A percentile compares a stretch with the other conserved stretches of the same genome.
phyloP scores from a whole-genome alignment of 495 filamentous ascomycete genomes.

The Terfezia boudieri region DNA sequence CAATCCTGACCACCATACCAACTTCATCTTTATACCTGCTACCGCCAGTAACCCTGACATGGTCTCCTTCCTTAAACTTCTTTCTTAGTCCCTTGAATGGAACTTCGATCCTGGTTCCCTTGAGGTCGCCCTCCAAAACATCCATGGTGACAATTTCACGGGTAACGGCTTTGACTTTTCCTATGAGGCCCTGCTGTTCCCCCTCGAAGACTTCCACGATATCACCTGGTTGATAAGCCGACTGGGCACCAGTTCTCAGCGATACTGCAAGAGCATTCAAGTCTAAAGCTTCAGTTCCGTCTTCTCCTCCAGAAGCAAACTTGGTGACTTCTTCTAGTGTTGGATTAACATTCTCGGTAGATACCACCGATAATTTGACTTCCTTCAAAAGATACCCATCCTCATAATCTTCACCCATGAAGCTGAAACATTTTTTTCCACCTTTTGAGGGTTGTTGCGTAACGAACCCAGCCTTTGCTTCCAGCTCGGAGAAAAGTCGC shows the following conservation, averaged over 20 bases:
- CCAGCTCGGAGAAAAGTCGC: slow-evolving; percentile 76
- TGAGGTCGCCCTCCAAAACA: slow-evolving; percentile 64
- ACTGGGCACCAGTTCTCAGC: slow-evolving; percentile 53
- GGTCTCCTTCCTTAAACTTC: slow-evolving; percentile 78
- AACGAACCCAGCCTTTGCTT: slow-evolving; percentile 45
- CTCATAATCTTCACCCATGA: slow-evolving; percentile 66
- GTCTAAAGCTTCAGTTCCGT: slow-evolving; percentile 84
- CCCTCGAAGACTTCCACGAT: slow-evolving; percentile 88
- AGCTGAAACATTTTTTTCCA: slow-evolving; percentile 52
- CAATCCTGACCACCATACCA: slow-evolving; percentile 87
- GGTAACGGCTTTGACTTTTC: slow-evolving; percentile 67
- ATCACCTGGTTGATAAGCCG: slow-evolving; percentile 75
- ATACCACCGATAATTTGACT: slow-evolving; percentile 65
- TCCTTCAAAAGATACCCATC: slow-evolving; percentile 90
- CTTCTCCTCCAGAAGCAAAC: slow-evolving; percentile 63
- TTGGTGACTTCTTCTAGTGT: slow-evolving; percentile 84
- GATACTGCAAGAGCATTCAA: slow-evolving; percentile 71
- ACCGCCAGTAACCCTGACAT: slow-evolving; percentile 94
- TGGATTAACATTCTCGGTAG: slow-evolving; percentile 73
- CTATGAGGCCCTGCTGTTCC: slow-evolving; percentile 78
- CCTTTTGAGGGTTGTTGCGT: slow-evolving; percentile 17
- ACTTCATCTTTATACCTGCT: slow-evolving; percentile 84
- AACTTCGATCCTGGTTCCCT: slow-evolving; percentile 71
- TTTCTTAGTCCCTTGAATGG: slow-evolving; percentile 86
- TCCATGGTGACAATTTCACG: slow-evolving; percentile 76